Base-by-base conservation (phyloP, 1,139 yeast species). In the Pneumocystis carinii region DNA sequence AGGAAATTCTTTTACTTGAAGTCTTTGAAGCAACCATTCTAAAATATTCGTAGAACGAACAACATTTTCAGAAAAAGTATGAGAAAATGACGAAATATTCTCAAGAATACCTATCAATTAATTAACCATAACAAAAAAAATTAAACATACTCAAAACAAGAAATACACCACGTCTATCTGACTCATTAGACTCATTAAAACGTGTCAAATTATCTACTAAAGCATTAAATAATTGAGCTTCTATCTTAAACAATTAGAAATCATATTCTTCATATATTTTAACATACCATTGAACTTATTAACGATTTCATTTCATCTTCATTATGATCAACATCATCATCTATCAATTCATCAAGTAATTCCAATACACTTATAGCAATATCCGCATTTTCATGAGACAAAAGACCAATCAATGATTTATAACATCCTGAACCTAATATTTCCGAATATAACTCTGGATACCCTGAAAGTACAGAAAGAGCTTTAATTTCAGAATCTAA, bases 371-470 rank as follows among this genome's bases (percentile, higher is more conserved):
- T 71, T 32, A 69, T 68, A 5, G 71, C 72, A 48, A 76, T 72
- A 55, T 74, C 76, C 14, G 69, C 66, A 62, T 76, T 76, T 15
- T 73, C 75, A 61, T 76, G 78, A 10, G 66, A 66, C 32, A 75
- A 60, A 19, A 75, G 64, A 2, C 68, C 65, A 15, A 69, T 61
- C 27, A 74, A 65, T 2, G 68, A 64, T 5, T 65, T 70, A n/a
- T 68, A 60, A 19, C 69, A 68, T 10, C 70, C 70, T n/a, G 68
- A 62, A 24, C 68, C 66, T 12, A 70, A 64, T 19, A 73, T 65
- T 5, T 68, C 70, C 1, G 68, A 64, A 57, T 67, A 71, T 17
- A 72, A 65, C 3, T 69, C 68, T 0, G 73, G 63, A n/a, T 65
- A 63, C 27, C 71, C 73, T 0, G 71, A 66, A 17, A 75, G 61